Percentiles rank a stretch among this genome's conserved stretches.
These are phyloP conservation scores for Debaryomyces tyrocola DNA, from an alignment of 805 yeast genomes.

Conservation along the genomic window DNA sequence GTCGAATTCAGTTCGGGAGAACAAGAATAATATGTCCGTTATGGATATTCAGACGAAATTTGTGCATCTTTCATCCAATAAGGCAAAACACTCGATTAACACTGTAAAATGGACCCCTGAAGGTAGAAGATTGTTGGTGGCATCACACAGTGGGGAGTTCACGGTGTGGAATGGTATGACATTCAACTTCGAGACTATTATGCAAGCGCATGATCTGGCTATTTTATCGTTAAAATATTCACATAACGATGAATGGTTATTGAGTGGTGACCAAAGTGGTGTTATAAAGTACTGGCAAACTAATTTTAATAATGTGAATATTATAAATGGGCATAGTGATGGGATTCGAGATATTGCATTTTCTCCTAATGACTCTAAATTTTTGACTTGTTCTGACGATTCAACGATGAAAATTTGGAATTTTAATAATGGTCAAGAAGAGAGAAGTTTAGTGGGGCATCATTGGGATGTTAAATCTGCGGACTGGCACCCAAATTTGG, in stretches of 20 bases:
- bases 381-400: slow-evolving; percentile 94
- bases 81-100: slow-evolving; percentile 86
- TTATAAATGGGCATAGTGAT: slow-evolving; percentile 70
- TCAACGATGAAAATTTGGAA: slow-evolving; percentile 90
- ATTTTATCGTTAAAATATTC: slow-evolving; percentile 78
- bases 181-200: slow-evolving; percentile 92
- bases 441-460: slow-evolving; percentile 79
- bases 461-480: slow-evolving; percentile 98
- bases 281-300: slow-evolving; percentile 95
- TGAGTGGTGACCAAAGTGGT: slow-evolving; percentile 94
- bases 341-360: slow-evolving; percentile 85
- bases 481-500: slow-evolving; percentile 93
- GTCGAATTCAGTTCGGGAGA: slow-evolving; percentile 28
- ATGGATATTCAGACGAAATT: slow-evolving; percentile 76
- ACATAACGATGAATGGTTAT: slow-evolving; percentile 90
- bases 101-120: slow-evolving; percentile 97
- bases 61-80: slow-evolving; percentile 87
- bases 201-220: slow-evolving; percentile 97
- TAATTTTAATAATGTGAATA: slow-evolving; percentile 92
- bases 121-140: slow-evolving; percentile 86
- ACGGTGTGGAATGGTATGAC: slow-evolving; percentile 96
- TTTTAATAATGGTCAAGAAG: slow-evolving; percentile 84
- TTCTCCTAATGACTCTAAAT: slow-evolving; percentile 86
- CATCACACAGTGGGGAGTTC: slow-evolving; percentile 91
- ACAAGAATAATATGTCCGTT: slow-evolving; percentile 40